phyloP scores from a whole-genome alignment of 768 basidiomycete genomes.

The Melanogaster broomeanus region DNA sequence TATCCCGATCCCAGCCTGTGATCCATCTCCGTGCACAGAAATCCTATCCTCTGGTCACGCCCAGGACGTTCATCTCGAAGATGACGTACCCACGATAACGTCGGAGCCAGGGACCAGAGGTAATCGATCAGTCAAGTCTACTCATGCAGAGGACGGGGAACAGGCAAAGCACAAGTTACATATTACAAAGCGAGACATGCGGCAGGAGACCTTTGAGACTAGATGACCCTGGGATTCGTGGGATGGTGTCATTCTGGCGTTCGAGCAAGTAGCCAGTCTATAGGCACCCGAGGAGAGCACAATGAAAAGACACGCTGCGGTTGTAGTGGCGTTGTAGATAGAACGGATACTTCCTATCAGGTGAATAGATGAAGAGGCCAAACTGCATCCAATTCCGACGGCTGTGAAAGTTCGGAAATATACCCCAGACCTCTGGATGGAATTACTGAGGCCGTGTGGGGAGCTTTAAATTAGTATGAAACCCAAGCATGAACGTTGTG shows the following conservation, averaged over 20 bases:
- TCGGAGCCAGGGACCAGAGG: neutral
- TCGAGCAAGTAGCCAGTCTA: neutral
- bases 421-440: slow-evolving; percentile 3
- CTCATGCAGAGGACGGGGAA: neutral
- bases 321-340: neutral
- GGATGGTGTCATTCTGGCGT: neutral
- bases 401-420: neutral
- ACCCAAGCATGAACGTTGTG: neutral
- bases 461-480: neutral
- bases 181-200: neutral
- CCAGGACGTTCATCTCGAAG: neutral
- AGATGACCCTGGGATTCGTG: no score
- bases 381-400: neutral
- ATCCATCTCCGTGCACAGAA: no score
- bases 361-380: neutral
- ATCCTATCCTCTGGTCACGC: neutral
- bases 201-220: no score
- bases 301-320: neutral
- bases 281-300: neutral
- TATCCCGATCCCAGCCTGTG: no score
- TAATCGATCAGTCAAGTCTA: neutral
- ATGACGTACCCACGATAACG: neutral
- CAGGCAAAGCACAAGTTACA: neutral
- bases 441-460: slow-evolving; percentile 10
- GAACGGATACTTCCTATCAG: neutral